Conservation (phyloP, 1,284 basidiomycete species). For the Golubevia sp. region DNA sequence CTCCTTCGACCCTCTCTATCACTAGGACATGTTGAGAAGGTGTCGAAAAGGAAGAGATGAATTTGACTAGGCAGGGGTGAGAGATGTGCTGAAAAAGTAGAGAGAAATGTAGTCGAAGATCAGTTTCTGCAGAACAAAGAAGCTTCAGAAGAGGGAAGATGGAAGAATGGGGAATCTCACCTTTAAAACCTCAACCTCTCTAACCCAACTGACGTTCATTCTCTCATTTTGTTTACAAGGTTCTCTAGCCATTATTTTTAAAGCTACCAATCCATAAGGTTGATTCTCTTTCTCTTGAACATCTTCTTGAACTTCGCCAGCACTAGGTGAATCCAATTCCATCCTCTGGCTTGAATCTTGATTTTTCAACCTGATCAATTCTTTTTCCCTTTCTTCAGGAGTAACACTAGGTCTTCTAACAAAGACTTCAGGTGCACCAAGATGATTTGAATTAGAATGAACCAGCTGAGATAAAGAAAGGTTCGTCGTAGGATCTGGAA, state of each 20-base stretch:
- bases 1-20: conserved; percentile 77
- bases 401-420: not conserved
- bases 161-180: conserved; percentile 62
- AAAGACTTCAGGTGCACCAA: not conserved
- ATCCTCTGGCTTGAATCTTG: not conserved
- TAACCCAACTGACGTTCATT: conserved; percentile 79
- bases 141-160: no score
- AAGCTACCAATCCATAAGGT: no score
- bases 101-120: not conserved
- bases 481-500: no score
- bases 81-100: conserved; percentile 71
- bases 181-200: conserved; percentile 84
- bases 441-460: not conserved
- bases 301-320: no score
- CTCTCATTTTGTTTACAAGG: conserved; percentile 69
- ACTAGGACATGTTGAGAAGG: conserved; percentile 78
- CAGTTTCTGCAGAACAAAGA: not conserved
- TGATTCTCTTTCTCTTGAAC: not conserved
- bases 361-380: not conserved
- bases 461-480: not conserved
- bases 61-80: conserved; percentile 80
- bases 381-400: not conserved
- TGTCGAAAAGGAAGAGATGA: conserved; percentile 76
- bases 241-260: no score
- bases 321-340: not conserved